Base-by-base conservation (phyloP, 1,284 basidiomycete genomes). In the Trametes polyzona region DNA sequence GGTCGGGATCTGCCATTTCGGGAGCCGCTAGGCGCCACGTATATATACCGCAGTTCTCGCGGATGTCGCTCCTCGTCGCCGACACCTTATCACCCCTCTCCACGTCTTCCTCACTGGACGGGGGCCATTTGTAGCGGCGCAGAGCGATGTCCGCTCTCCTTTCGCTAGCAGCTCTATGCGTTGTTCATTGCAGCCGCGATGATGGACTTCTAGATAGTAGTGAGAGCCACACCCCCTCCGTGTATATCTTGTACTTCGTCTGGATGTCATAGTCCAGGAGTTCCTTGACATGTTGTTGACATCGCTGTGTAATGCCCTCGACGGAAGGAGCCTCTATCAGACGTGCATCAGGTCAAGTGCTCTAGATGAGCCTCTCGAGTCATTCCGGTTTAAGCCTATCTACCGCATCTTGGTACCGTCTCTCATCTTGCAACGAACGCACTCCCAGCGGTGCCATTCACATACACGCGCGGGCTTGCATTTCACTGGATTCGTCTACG, bases 151-250 rank as follows among this genome's bases (percentile, higher is more conserved):
- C 17, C 48, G 75, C 75, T 76, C 74, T 73, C 65, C 74, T 72
- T 78, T 78, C 77, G 77, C 77, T 78, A 77, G 77, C 77, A 77
- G 69, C 74, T 71, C 73, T 76, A 74, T 68, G 72, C 68, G 63
- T 65, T 65, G 65, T 63, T 63, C 59, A 58, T 59, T 55, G 33
- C 61, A 58, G 50, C 64, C 69, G 74, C 75, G 65, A 83, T 81
- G 79, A 83, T 77, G 79, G 78, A 74, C 76, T 81, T 78, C 80
- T 82, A 83, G 81, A 83, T 83, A 83, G 81, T 82, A 74, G 81
- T 75, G 79, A 67, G 77, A 82, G 80, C 77, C 67, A 83, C 77
- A 83, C 70, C 51, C 37, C 36, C 26, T 14, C 21, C 19, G n/a
- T n/a, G n/a, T 37, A 16, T 27, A 23, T 19, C 1, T 23, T 29